Evolutionary conservation across 108 stramenopile genomes (phyloP).

Genomic region (Nitzschia putrida): DNA sequence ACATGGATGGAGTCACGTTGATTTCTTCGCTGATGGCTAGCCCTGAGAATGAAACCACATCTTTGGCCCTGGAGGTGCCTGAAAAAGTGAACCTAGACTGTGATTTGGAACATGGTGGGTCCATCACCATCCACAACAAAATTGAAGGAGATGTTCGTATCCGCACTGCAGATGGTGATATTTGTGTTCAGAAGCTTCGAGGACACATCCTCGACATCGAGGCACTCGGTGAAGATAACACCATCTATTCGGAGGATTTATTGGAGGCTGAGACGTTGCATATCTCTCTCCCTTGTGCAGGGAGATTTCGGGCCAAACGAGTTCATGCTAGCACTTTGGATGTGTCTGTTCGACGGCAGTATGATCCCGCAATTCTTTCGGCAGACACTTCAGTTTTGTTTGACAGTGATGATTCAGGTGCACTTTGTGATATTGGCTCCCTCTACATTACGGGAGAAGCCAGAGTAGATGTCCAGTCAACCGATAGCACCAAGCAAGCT

Average conservation of each 20-base stretch:
- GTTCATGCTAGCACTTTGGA: constrained; percentile 61
- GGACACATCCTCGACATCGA: constrained; percentile 63
- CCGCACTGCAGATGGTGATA: constrained; percentile 50
- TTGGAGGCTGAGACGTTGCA: constrained; percentile 63
- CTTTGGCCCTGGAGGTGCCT: constrained; percentile 60
- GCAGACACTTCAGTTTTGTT: constrained; percentile 14
- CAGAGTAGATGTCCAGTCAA: constrained; percentile 14
- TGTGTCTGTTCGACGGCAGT: constrained; percentile 26
- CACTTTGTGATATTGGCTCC: constrained; percentile 74
- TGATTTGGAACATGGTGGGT: constrained; percentile 48
- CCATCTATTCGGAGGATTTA: constrained; percentile 54
- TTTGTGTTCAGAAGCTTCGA: constrained; percentile 64
- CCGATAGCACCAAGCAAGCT: constrained; percentile 32
- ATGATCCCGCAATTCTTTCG: not conserved
- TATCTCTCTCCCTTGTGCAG: constrained; percentile 34
- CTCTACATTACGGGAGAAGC: constrained; percentile 64
- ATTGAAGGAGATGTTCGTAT: constrained; percentile 75
- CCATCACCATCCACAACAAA: constrained; percentile 57
- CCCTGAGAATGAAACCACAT: not conserved
- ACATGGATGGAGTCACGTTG: constrained; percentile 5
- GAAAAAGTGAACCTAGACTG: constrained; percentile 75
- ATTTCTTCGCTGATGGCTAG: not conserved
- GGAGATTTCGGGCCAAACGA: constrained; percentile 73
- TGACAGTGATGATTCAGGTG: constrained; percentile 76
- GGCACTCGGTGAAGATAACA: constrained; percentile 13